Evolutionary conservation across 2,329 filamentous ascomycete genomes (phyloP).

Genomic region (Hypoxylon sp.): DNA sequence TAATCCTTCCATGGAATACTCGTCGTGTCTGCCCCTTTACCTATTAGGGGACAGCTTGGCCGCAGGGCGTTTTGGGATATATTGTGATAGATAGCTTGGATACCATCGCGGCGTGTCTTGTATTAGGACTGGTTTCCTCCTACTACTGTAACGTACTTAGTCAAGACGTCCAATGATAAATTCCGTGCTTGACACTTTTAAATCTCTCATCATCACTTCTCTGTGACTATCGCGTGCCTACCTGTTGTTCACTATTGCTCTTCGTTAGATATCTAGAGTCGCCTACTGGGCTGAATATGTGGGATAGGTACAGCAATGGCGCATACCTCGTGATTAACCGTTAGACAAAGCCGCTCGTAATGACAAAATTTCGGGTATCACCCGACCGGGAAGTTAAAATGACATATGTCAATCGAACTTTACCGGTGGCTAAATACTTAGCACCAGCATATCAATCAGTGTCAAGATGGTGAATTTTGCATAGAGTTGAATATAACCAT

Average conservation of each 20-base stretch:
- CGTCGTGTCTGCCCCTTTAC: slow-evolving; percentile 41
- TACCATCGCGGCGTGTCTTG: not conserved
- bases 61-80: slow-evolving; percentile 1
- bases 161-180: not conserved
- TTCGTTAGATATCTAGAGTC: not conserved
- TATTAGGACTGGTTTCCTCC: slow-evolving; percentile 2
- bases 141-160: not conserved
- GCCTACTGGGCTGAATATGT: too few relatives aligned
- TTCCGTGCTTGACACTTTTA: not conserved
- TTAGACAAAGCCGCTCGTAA: too few relatives aligned
- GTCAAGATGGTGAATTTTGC: not conserved
- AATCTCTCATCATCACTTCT: not conserved
- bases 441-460: too few relatives aligned
- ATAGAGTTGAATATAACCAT: not conserved
- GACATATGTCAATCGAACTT: not conserved
- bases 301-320: too few relatives aligned
- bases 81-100: not conserved
- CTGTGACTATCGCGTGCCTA: not conserved
- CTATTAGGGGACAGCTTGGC: slow-evolving; percentile 49
- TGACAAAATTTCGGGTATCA: not conserved
- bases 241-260: not conserved
- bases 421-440: not conserved
- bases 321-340: too few relatives aligned
- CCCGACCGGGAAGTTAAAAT: not conserved
- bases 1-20: slow-evolving; percentile 49